Percentiles rank a stretch among this genome's conserved stretches.
These are phyloP conservation scores for Trichoderma sp. DNA, from an alignment of 2,329 filamentous ascomycete species.

Conservation along the genomic window DNA sequence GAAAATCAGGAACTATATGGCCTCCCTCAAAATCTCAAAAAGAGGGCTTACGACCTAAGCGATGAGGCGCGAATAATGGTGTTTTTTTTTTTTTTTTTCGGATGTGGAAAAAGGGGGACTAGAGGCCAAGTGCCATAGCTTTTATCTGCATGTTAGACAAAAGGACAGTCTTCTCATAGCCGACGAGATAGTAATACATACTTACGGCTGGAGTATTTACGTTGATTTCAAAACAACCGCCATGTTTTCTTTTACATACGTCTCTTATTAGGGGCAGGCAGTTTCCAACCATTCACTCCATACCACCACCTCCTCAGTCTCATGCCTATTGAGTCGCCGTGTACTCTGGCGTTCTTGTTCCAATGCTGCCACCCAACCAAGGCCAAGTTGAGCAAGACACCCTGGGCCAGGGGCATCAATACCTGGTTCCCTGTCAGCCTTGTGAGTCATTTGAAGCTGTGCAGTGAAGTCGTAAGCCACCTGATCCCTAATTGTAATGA, in stretches of 20 bases:
- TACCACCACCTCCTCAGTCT: constrained; percentile 90
- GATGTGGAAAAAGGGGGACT: background rate
- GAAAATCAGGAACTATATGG: background rate
- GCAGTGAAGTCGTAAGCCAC: constrained; percentile 41
- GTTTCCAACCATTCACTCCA: constrained; percentile 83
- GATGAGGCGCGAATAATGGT: background rate
- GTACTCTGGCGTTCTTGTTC: constrained; percentile 75
- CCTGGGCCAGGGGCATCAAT: constrained; percentile 82
- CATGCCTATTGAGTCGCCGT: constrained; percentile 73
- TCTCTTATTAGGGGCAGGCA: constrained; percentile 46
- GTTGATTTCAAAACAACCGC: background rate
- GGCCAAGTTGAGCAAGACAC: constrained; percentile 80
- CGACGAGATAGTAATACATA: constrained; percentile 8
- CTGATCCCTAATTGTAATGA: constrained; percentile 88
- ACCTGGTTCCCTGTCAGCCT: constrained; percentile 49
- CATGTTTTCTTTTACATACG: background rate
- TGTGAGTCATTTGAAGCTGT: background rate
- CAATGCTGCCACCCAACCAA: constrained; percentile 86
- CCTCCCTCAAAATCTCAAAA: background rate
- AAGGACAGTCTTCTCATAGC: constrained; percentile 2
- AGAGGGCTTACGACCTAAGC: background rate
- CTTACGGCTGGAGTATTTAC: background rate
- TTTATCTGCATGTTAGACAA: constrained; percentile 6
- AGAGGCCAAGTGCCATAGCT: background rate
- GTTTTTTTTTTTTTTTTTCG: background rate